phyloP scores from a whole-genome alignment of 305 asterid species.

The Stenogyne calaminthoides region DNA sequence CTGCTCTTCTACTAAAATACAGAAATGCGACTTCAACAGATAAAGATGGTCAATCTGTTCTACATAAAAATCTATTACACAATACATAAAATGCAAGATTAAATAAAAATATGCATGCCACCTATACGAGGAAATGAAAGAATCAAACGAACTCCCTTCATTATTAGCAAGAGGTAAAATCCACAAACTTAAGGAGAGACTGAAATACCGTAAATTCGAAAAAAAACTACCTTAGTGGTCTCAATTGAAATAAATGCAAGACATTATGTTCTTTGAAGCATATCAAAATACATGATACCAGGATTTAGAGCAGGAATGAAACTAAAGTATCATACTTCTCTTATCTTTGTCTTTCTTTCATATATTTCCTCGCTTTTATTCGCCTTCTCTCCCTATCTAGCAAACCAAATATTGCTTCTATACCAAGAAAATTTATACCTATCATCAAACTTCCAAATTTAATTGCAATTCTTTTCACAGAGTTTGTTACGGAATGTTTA shows the following conservation, averaged over 20 bases:
- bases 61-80: neutral
- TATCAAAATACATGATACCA: neutral
- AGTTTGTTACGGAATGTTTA: neutral
- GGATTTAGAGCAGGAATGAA: neutral
- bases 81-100: neutral
- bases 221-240: neutral
- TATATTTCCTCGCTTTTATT: neutral
- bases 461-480: neutral
- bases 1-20: neutral
- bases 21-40: neutral
- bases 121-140: neutral
- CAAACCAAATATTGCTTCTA: neutral
- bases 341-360: neutral
- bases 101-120: neutral
- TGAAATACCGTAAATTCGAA: neutral
- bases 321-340: neutral
- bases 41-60: neutral
- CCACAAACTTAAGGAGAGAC: neutral
- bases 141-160: neutral
- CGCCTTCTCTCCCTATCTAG: neutral
- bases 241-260: neutral
- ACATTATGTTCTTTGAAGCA: neutral
- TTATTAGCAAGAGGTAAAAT: neutral
- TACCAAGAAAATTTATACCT: neutral
- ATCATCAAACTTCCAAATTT: neutral